Base-by-base conservation (phyloP, 805 yeast species). In the Schizosaccharomyces octosporus region DNA sequence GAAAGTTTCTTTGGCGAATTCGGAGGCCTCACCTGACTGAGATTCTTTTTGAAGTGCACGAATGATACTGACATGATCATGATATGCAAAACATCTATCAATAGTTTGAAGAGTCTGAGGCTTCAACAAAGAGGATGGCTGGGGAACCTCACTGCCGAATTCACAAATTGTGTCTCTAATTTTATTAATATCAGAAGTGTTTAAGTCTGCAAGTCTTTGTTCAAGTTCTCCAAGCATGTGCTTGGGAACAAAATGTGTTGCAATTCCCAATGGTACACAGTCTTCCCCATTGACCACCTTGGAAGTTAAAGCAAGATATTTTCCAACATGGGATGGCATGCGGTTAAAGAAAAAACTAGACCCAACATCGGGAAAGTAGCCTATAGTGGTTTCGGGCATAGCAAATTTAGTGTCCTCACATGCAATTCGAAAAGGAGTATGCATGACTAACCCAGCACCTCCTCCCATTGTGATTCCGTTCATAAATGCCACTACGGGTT, bases 351-450 rank as follows among this genome's bases (percentile, higher is more conserved):
- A 89, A 73, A 87, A 90, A 11, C 95, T 81, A 45, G 94, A 83
- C 55, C 97, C 98, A 13, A 93, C 97, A 71, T 93, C 98, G 24
- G 95, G 95, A 73, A 87, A 85, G 72, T 87, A 87, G 0, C 98
- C 98, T 70, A 93, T 93, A 68, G 86, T 88, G 77, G 94, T 85
- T 73, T 93, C 97, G 7, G 98, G 97, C 98, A 93, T 93, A 64
- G 97, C 95, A 74, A 88, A 79, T 70, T 83, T 78, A 11, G 97
- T 89, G 67, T 80, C 79, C 67, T 90, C 97, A 54, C 95, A 85
- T n/a, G 94, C 95, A 48, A 93, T 75, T 69, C 97, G 81, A 76
- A 90, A 90, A 2, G 96, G 90, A 13, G 87, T 83, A 72, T 93
- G 97, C 54, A 87, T 84, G 0, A 90, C 78, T 57, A 93, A 74